Evolutionary conservation across 2,329 filamentous ascomycete species (phyloP), one percentile per base, ranked within the genome.

Genomic region (Chalara sp.): DNA sequence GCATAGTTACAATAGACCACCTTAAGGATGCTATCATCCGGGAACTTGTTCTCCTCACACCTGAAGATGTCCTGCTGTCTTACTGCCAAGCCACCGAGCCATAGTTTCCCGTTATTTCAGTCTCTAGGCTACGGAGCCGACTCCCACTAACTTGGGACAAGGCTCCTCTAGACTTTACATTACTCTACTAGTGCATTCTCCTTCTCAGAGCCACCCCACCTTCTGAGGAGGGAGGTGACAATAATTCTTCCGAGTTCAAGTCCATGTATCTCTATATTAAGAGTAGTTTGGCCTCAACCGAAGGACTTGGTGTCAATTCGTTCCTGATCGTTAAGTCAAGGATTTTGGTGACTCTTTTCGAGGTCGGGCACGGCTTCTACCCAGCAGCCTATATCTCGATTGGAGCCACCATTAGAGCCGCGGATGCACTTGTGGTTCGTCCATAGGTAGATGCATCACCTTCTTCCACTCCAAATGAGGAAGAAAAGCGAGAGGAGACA

Each of bases 321-420:
- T 32, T 53, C 37, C 33, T 47, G 4, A 46, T 51, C 28, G 49
- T 58, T 29, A 49, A 55, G 49, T 48, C 56, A 33, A 55, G 54
- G 42, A 48, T 56, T 48, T 44, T 59, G 45, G 43, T 58, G 12
- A 58, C 56, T 12, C 52, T 58, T 44, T 59, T 59, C 37, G 57
- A 59, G 48, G 51, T 54, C 32, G 49, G 46, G 31, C 57, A 59
- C 51, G 57, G 57, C 37, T 53, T 55, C 35, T 53, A 59, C 29
- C 52, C 51, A 10, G 54, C 57, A 39, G 56, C 57, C 44, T 58
- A 55, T 52, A 51, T 56, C 10, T 58, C 53, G 10, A 58, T 58
- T 50, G 57, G 51, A 42, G 48, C 51, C 13, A 50, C 49, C 32
- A 41, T 56, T 31, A 53, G 54, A 53, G 54, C 56, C 30, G 45